Conservation (phyloP, 768 basidiomycete genomes). For the Mycena amicta region DNA sequence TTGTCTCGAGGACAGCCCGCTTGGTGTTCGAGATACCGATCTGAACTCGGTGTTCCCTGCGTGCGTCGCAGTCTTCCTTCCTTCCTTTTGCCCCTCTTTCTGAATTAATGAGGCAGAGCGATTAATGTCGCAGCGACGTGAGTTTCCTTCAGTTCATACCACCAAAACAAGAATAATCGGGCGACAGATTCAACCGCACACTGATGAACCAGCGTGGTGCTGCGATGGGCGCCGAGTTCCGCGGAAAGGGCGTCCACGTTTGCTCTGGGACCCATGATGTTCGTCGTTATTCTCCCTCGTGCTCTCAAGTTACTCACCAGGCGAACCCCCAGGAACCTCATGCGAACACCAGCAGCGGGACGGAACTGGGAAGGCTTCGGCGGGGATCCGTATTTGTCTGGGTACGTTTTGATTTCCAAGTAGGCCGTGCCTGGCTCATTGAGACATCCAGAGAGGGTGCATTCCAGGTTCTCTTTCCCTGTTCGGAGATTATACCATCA, state of each 20-base stretch:
- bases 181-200: conserved; percentile 44
- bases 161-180: not conserved
- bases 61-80: conserved; percentile 30
- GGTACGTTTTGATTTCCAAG: conserved; percentile 21
- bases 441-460: conserved; percentile 44
- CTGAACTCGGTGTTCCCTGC: conserved; percentile 52
- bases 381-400: conserved; percentile 55
- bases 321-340: conserved; percentile 46
- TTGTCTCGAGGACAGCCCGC: conserved; percentile 53
- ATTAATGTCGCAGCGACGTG: conserved; percentile 54
- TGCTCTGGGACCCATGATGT: conserved; percentile 51
- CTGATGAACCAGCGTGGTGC: conserved; percentile 58
- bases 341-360: conserved; percentile 49
- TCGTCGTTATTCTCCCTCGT: not conserved
- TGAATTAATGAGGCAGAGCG: conserved; percentile 31
- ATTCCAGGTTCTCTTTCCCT: conserved; percentile 28
- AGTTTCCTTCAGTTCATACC: not conserved
- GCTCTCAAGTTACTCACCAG: too few species aligned
- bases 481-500: too few species aligned
- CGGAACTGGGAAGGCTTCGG: conserved; percentile 59
- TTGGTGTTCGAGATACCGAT: conserved; percentile 54
- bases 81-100: not conserved
- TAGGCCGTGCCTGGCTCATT: not conserved
- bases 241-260: conserved; percentile 61
- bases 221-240: conserved; percentile 63